phyloP scores from a whole-genome alignment of 78 protist genomes.

The Protostelium mycophagum region DNA sequence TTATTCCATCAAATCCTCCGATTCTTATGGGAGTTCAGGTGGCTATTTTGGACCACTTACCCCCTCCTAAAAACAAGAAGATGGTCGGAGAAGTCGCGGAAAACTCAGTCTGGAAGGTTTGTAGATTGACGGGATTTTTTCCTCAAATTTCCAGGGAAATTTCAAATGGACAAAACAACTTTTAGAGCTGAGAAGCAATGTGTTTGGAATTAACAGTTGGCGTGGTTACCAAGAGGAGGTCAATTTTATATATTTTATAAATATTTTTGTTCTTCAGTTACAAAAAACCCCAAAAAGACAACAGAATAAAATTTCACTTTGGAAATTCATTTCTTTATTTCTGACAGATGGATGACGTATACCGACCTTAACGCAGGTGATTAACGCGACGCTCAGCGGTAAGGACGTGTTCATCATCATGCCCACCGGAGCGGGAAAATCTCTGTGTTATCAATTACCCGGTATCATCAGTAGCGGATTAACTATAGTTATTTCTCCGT shows the following conservation, averaged over 20 bases:
- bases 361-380: no score
- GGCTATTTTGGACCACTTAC: no score
- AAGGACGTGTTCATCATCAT: slow-evolving; percentile 90
- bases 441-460: slow-evolving; percentile 74
- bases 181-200: background rate
- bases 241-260: no score
- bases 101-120: background rate
- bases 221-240: slow-evolving; percentile 77
- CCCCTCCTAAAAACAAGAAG: no score
- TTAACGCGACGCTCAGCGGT: slow-evolving; percentile 78
- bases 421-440: slow-evolving; percentile 99
- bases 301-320: no score
- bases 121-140: background rate
- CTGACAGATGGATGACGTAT: no score
- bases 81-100: no score
- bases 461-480: slow-evolving; percentile 34
- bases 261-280: no score
- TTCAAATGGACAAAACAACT: slow-evolving; percentile 24
- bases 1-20: no score
- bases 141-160: background rate
- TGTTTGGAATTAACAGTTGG: slow-evolving; percentile 48
- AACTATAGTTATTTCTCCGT: slow-evolving; percentile 94
- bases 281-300: no score
- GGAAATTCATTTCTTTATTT: no score
- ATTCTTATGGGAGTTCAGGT: no score